Evolutionary conservation across 768 basidiomycete genomes (phyloP).

Genomic region (Butyriboletus loyo): DNA sequence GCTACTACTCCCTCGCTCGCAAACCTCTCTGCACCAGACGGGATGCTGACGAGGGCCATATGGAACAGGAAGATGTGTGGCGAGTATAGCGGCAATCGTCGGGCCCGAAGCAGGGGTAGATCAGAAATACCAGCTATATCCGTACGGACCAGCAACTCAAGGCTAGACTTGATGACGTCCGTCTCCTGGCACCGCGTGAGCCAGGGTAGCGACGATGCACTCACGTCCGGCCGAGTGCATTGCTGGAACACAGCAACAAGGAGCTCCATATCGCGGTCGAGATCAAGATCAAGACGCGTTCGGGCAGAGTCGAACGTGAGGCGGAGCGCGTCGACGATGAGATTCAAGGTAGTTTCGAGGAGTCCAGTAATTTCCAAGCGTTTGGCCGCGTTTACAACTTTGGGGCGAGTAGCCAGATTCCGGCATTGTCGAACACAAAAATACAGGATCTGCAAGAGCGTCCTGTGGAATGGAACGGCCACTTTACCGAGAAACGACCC

Average conservation of each 20-base stretch:
- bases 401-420: slow-evolving; percentile 45
- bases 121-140: slow-evolving; percentile 73
- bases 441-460: slow-evolving; percentile 76
- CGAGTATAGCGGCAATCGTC: slow-evolving; percentile 67
- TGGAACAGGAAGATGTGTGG: slow-evolving; percentile 84
- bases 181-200: slow-evolving; percentile 76
- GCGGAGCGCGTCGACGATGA: slow-evolving; percentile 67
- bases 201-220: slow-evolving; percentile 71
- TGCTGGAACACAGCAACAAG: slow-evolving; percentile 82
- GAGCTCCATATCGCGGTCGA: slow-evolving; percentile 80
- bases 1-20: slow-evolving; percentile 79
- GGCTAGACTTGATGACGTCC: slow-evolving; percentile 70
- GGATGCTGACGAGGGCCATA: slow-evolving; percentile 74
- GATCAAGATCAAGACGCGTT: slow-evolving; percentile 52
- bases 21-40: slow-evolving; percentile 77
- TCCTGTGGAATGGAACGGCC: slow-evolving; percentile 72
- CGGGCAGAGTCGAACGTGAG: slow-evolving; percentile 65
- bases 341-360: slow-evolving; percentile 57
- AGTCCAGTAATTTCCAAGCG: slow-evolving; percentile 56
- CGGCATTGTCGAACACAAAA: slow-evolving; percentile 69
- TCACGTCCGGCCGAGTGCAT: slow-evolving; percentile 66
- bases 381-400: slow-evolving; percentile 56
- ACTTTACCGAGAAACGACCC: slow-evolving; percentile 66
- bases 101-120: slow-evolving; percentile 54
- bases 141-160: slow-evolving; percentile 66